Evolutionary conservation across 2,329 filamentous ascomycete species (phyloP).

Genomic region (Elsinoe perseae): DNA sequence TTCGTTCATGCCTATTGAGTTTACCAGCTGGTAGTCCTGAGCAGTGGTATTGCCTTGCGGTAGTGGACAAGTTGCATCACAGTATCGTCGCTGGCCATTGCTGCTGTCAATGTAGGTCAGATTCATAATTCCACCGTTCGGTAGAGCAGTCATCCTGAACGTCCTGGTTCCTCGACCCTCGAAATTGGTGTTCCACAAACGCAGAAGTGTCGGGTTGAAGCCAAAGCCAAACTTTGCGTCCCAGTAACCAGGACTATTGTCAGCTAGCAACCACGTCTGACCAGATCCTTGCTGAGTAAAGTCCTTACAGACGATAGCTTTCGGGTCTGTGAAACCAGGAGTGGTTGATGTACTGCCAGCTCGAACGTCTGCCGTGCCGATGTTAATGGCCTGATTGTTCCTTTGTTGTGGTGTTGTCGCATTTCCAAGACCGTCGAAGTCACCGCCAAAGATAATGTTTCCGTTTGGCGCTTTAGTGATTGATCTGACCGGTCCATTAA

Average conservation of each 20-base stretch:
- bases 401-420: conserved; percentile 58
- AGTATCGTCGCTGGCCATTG: conserved; percentile 56
- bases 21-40: conserved; percentile 91
- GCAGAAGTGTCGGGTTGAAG: conserved; percentile 78
- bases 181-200: conserved; percentile 78
- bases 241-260: conserved; percentile 73
- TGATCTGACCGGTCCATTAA: conserved; percentile 84
- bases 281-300: conserved; percentile 58
- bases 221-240: conserved; percentile 72
- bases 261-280: conserved; percentile 75
- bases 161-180: conserved; percentile 77
- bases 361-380: conserved; percentile 68
- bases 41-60: conserved; percentile 59
- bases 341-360: conserved; percentile 54
- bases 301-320: conserved; percentile 74
- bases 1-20: conserved; percentile 74
- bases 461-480: conserved; percentile 74
- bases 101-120: conserved; percentile 77
- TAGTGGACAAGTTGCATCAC: conserved; percentile 78
- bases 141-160: conserved; percentile 77
- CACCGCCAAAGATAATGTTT: conserved; percentile 85
- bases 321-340: conserved; percentile 64
- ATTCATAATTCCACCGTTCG: conserved; percentile 90
- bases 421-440: conserved; percentile 83
- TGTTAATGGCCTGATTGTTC: conserved; percentile 73